Base-by-base conservation (phyloP, 2,329 filamentous ascomycete genomes). In the Sarocladiaceae sp. region DNA sequence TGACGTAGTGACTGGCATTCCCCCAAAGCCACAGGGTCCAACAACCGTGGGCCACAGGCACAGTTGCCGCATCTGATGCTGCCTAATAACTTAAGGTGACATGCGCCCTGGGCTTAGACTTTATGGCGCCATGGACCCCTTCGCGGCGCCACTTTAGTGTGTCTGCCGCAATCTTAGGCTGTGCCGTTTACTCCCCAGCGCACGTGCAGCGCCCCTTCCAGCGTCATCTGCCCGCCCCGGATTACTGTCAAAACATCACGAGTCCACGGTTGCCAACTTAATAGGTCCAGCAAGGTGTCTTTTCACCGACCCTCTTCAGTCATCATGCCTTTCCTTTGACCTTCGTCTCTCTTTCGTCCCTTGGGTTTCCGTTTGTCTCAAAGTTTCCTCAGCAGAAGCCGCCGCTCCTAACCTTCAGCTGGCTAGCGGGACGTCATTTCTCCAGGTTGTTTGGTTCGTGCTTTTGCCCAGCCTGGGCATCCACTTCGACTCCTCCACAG, bases 191-290 rank as follows among this genome's bases (percentile, higher is more conserved):
- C 37, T 22, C 37, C 18, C 37, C 37, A 40, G 10, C 4, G 7
- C 40, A 44, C 23, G 40, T 44, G 40, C 20, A 44, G 40, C 23
- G 23, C 40, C 23, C 20, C 40, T 22, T 44, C 17, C 23, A 25
- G 40, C 40, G 40, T 44, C 40, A 44, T 44, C 40, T 44, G 40
- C 40, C 40, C 20, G 12, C 22, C 40, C 20, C 8, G 28, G 40
- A n/a, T 13, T 44, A n/a, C 13, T 28, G 23, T 28, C 40, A 44
- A 44, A 44, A 44, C 40, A 44, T 44, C 40, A 44, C 40, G 40
- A 44, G 40, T n/a, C 40, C 13, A 44, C 40, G n/a, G 8, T 44
- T 26, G 3, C 10, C 22, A 7, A 4, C 17, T 26, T 12, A n/a
- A 10, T 22, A 22, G 40, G 28, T 22, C 8, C 12, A 44, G 40